Percentiles rank a stretch among this genome's conserved stretches.
These are phyloP conservation scores for Globisporangium apiculatum DNA, from an alignment of 352 stramenopile species.

Conservation along the genomic window DNA sequence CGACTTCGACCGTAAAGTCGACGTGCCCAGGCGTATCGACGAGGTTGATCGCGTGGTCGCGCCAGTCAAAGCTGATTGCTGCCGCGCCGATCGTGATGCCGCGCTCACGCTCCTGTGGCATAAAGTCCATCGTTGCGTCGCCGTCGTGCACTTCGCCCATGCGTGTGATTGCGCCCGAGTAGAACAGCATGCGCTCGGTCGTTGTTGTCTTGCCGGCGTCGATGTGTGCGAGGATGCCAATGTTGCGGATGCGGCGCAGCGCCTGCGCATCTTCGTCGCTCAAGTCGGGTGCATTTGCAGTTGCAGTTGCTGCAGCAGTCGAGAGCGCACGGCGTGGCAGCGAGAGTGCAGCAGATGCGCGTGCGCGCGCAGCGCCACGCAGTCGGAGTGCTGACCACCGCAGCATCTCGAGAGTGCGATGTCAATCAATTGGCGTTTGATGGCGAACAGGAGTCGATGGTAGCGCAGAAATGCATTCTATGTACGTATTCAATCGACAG, in stretches of 20 bases:
- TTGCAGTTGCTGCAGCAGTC: not conserved
- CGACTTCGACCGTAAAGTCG: slow-evolving; percentile 98
- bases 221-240: slow-evolving; percentile 99
- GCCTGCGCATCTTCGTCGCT: slow-evolving; percentile 8
- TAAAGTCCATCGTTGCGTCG: slow-evolving; percentile 79
- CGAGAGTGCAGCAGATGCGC: not conserved
- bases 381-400: not conserved
- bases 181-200: slow-evolving; percentile 98
- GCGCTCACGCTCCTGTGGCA: slow-evolving; percentile 93
- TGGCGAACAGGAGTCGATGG: no score
- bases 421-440: no score
- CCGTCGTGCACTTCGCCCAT: slow-evolving; percentile 78
- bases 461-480: no score
- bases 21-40: slow-evolving; percentile 98
- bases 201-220: slow-evolving; percentile 99
- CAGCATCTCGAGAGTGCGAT: no score
- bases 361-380: not conserved
- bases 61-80: slow-evolving; percentile 95
- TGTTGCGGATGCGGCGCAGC: slow-evolving; percentile 87
- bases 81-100: slow-evolving; percentile 98
- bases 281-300: not conserved
- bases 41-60: slow-evolving; percentile 94
- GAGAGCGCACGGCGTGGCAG: not conserved
- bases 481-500: no score
- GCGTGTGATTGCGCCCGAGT: slow-evolving; percentile 77